Evolutionary conservation across 1,139 yeast genomes (phyloP).

Genomic region (Blastobotrys malaysiensis): DNA sequence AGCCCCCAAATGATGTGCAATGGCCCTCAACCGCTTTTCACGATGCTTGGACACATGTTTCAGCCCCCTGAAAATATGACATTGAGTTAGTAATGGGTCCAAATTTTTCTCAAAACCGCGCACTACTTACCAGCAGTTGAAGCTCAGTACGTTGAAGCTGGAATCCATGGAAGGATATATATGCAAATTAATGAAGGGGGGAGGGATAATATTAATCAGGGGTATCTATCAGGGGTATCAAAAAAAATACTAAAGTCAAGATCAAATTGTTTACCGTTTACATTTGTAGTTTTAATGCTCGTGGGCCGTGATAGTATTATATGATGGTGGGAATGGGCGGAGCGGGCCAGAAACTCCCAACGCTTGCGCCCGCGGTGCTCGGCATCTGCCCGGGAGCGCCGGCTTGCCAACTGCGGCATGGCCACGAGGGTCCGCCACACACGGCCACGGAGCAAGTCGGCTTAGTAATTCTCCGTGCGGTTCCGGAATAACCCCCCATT

Average conservation of each 20-base stretch:
- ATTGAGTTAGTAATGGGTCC: not conserved
- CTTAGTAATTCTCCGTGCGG: not conserved
- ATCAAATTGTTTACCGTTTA: not conserved
- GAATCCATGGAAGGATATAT: not conserved
- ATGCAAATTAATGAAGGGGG: not conserved
- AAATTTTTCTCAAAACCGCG: not conserved
- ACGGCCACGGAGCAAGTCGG: not conserved
- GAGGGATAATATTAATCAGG: too few species aligned
- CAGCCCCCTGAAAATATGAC: conserved; percentile 60
- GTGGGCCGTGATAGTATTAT: not conserved
- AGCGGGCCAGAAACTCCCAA: not conserved
- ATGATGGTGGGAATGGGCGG: not conserved
- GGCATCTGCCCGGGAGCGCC: too few species aligned
- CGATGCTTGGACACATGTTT: conserved; percentile 73
- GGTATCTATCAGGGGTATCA: not conserved
- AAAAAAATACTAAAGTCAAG: not conserved
- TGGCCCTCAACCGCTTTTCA: conserved; percentile 58
- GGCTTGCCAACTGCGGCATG: too few species aligned
- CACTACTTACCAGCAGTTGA: conserved; percentile 14
- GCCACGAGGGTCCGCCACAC: too few species aligned
- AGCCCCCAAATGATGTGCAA: conserved; percentile 58
- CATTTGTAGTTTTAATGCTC: too few species aligned
- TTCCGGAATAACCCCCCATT: too few species aligned
- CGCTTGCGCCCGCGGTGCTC: not conserved
- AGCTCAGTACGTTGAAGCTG: conserved; percentile 12